phyloP scores from a whole-genome alignment of 257 asterid species.

The Solanum sitiens region DNA sequence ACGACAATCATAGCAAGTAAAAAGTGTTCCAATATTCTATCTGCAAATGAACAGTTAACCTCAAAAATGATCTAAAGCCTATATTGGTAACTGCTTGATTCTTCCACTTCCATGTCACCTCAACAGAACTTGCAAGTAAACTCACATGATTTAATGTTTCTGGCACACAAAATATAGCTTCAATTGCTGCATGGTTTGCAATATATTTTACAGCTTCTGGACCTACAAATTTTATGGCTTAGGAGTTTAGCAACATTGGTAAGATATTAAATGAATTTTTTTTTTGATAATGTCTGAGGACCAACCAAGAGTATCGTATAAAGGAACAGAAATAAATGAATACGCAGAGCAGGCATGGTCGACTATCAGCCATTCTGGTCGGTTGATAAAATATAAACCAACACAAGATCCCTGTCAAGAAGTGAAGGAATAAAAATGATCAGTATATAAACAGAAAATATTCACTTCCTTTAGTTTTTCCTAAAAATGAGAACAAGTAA shows the following conservation, averaged over 20 bases:
- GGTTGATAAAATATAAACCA: slow-evolving; percentile 55
- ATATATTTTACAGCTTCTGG: slow-evolving; percentile 65
- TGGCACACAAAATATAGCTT: slow-evolving; percentile 52
- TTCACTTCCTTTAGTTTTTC: background rate
- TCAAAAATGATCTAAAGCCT: background rate
- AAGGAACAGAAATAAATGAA: slow-evolving; percentile 54
- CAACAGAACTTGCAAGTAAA: background rate
- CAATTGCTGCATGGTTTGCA: slow-evolving; percentile 49
- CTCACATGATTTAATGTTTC: slow-evolving; percentile 41
- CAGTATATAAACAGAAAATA: background rate
- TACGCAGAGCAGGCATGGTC: slow-evolving; percentile 77
- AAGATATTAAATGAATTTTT: background rate
- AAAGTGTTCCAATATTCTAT: background rate
- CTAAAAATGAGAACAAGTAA: background rate
- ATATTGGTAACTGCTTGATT: background rate
- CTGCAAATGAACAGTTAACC: background rate
- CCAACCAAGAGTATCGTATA: slow-evolving; percentile 70
- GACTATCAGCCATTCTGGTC: slow-evolving; percentile 61
- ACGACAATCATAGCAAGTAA: background rate
- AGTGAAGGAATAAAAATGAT: background rate
- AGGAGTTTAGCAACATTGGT: background rate
- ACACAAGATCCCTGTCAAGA: slow-evolving; percentile 47
- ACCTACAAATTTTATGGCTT: slow-evolving; percentile 31
- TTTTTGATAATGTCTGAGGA: background rate
- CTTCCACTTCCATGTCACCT: background rate